Evolutionary conservation across 257 asterid genomes (phyloP), one percentile per base, ranked within the genome.

Genomic region (Nicotiana benthamiana): DNA sequence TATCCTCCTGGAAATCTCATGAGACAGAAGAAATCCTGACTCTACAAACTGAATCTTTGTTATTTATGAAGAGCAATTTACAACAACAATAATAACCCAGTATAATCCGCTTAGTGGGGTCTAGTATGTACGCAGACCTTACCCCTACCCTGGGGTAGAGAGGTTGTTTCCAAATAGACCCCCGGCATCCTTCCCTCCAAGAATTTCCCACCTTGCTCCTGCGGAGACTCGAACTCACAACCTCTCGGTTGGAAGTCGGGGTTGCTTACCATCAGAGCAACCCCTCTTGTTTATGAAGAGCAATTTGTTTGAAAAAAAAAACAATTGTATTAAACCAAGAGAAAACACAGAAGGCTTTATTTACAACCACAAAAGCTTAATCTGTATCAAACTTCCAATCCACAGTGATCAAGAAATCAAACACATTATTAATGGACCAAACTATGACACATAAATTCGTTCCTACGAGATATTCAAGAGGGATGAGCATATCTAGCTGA

Each of bases 401-500:
- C n/a, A 68, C 15, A 70, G 11, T 43, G 32, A 70, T 70, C 59
- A 70, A 6, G 32, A 70, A 36, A 36, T 48, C 30, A 9, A 34
- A 36, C 34, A 68, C 5, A 68, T 52, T 34, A 40, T 32, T 32
- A 32, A 40, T 36, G 18, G 54, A 68, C 12, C 32, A 68, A 68
- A 32, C 1, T 32, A 32, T 32, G 36, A 32, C 24, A 53, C 26
- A 83, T 13, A 17, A 83, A 53, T 48, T 80, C 75, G 65, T 54
- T 75, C 57, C 77, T 12, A 0, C 57, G 83, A 22, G 43, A 13
- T 1, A 82, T 83, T 63, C 86, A 86, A 6, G 94, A 89, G 36
- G 93, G 91, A 70, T 89, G 84, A 1, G 97, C 97, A 75, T 87
- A 93, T 80, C 91, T 88, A 60, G 93, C 95, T 4, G 97, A 93